Evolutionary conservation across 805 yeast genomes (phyloP), one percentile per base, ranked within the genome.

Genomic region (Ascoidea tarda): DNA sequence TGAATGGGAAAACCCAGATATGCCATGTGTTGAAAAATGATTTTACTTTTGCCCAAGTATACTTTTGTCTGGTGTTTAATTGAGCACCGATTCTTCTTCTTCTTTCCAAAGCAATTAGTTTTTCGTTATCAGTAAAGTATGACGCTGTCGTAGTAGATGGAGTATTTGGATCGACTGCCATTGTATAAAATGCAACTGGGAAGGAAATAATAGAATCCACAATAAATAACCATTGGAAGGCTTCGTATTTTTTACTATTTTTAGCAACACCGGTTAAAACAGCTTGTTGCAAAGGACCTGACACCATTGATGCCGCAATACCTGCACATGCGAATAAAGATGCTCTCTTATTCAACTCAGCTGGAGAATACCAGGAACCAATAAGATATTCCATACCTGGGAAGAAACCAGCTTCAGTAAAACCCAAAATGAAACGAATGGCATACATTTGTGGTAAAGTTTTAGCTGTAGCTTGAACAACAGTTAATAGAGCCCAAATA

Each of bases 141-240:
- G 73, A 69, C 49, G 72, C 68, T 46, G 64, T 67, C 4, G 72
- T 69, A 5, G 74, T 69, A 5, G 71, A 66, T 1, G 78, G 78
- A 5, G 75, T 71, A 57, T 72, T 71, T 49, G 78, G 78, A 56
- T 69, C 69, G n/a, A 64, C 69, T 48, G 67, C 56, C 65, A 73
- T 58, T 1, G 77, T 72, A 55, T 72, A 71, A 28, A 72, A 51
- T 0, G 71, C 76, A 46, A 75, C 61, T 60, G 79, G 68, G 64
- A 74, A 48, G 46, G 72, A 57, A 60, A 63, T 50, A 60, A 70
- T 61, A 1, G 72, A 77, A 58, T 75, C 78, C 48, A 75, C 59
- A 4, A 74, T 67, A 58, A 75, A 75, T 66, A 75, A 63, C 73
- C n/a, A n/a, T n/a, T 50, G 64, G 69, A 75, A 1, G 73, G 70